Evolutionary conservation across 768 basidiomycete genomes (phyloP).

Genomic region (Neoboletus brunneissimus): DNA sequence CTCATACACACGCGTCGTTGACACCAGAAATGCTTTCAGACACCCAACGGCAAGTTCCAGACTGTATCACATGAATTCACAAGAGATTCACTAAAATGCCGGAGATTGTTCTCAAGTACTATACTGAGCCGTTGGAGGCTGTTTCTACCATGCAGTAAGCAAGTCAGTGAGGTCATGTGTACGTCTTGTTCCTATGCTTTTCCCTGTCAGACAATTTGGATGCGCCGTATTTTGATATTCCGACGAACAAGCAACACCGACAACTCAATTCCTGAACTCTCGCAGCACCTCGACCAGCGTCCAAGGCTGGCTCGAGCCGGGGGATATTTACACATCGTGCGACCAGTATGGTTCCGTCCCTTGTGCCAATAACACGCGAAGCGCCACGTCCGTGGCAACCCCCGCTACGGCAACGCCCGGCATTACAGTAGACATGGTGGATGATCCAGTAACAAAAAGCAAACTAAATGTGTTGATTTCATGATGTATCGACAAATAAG

Average conservation of each 20-base stretch:
- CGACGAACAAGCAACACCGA: not conserved
- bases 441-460: no score
- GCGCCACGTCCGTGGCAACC: no score
- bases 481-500: no score
- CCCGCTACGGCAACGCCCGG: no score
- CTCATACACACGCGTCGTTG: not conserved
- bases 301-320: no score
- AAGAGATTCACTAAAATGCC: not conserved
- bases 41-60: not conserved
- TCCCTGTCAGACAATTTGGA: not conserved
- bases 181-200: not conserved
- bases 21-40: conserved; percentile 14
- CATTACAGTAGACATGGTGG: no score
- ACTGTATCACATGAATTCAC: not conserved
- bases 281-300: not conserved
- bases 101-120: not conserved
- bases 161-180: not conserved
- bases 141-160: not conserved
- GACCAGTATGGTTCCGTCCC: no score
- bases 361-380: no score
- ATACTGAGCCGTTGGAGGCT: not conserved
- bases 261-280: not conserved
- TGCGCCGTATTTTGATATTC: not conserved
- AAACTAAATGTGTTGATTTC: no score
- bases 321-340: no score